Evolutionary conservation across 176 grass and related monocot genomes (phyloP), one percentile per base, ranked within the genome.

Genomic region (Themeda triandra): DNA sequence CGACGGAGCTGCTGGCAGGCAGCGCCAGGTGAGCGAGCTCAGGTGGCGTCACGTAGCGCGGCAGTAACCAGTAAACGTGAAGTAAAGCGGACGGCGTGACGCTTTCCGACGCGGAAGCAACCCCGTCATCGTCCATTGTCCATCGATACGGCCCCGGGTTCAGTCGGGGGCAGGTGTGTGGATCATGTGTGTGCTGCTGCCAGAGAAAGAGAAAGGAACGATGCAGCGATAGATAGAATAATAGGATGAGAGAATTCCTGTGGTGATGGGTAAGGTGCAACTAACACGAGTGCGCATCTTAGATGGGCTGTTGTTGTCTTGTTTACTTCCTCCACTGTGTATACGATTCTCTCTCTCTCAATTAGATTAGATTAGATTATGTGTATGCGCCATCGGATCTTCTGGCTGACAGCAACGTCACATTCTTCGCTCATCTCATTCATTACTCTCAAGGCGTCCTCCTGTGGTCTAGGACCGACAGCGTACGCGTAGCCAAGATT

Each of bases 31-130:
- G 11, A 40, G 36, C 21, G 67, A 27, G 24, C 24, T 60, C 56
- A 25, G 3, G 11, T 53, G 8, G 45, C 45, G 72, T 75, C 72
- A 75, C 72, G 72, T 76, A 76, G 73, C 49, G 21, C 51, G 21
- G 74, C 74, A 56, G 80, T 82, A 82, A 81, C 51, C 74, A 56
- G 80, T 82, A 82, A 81, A 56, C 66, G 23, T 81, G 10, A 82
- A 82, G 66, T 71, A 82, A 82, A 82, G 66, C 80, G n/a, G 32
- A 71, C 78, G 64, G n/a, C 15, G 65, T 49, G 42, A 73, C 71
- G 71, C 71, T 73, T 73, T 73, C 42, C 71, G 71, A 49, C 13
- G 71, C 25, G 14, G 71, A 73, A 73, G 71, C 71, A 73, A 73
- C 2, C 70, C 24, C 11, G 33, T 35, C 36, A n/a, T 4, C 36